These are phyloP conservation scores for Phtheirospermum japonicum DNA, from an alignment of 257 asterid species.

Conservation along the genomic window DNA sequence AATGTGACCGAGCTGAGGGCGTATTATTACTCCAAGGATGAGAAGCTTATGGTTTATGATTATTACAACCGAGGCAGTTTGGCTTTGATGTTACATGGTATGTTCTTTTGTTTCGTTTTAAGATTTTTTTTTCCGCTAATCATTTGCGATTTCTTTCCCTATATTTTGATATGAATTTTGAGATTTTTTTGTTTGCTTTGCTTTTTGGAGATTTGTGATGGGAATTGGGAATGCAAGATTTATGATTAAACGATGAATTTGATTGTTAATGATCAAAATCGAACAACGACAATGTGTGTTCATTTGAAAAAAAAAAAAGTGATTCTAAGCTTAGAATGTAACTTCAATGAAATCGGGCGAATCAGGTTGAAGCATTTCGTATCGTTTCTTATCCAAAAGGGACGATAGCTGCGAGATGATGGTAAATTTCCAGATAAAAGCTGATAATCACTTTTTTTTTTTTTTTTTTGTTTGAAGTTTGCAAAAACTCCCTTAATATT, in stretches of 20 bases:
- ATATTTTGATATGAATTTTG: not conserved
- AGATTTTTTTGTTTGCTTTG: too few relatives aligned
- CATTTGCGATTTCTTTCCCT: not conserved
- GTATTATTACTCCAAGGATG: constrained; percentile 81
- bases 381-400: not conserved
- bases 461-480: too few relatives aligned
- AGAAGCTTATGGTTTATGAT: constrained; percentile 79
- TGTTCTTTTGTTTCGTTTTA: not conserved
- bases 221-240: too few relatives aligned
- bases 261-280: too few relatives aligned
- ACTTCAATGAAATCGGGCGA: too few relatives aligned
- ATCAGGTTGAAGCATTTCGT: not conserved
- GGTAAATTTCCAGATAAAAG: not conserved
- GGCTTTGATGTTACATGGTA: constrained; percentile 76
- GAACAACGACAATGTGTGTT: too few relatives aligned
- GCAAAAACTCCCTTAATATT: not conserved
- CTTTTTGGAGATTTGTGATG: too few relatives aligned
- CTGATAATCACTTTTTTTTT: not conserved
- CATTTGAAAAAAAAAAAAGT: too few relatives aligned
- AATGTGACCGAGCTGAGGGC: constrained; percentile 80
- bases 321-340: too few relatives aligned
- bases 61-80: constrained; percentile 68
- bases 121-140: not conserved
- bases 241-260: too few relatives aligned
- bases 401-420: not conserved